A percentile compares a stretch with the other conserved stretches of the same genome.
Conservation (phyloP, 192 early-diverging fungal species). For the Irineochytrium annulatum region DNA sequence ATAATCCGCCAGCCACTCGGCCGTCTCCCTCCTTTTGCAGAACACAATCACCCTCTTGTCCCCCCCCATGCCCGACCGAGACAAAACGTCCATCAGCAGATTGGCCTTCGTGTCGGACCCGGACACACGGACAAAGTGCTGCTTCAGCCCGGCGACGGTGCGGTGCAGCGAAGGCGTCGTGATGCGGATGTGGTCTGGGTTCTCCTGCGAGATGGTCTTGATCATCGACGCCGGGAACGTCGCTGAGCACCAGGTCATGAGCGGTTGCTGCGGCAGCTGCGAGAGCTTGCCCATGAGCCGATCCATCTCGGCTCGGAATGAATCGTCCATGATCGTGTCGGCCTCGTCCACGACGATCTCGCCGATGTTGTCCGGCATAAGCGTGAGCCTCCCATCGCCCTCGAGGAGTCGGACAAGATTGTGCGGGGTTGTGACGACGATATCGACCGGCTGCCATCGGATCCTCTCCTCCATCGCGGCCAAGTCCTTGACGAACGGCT, state of each 20-base stretch:
- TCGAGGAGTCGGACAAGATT: conserved; percentile 59
- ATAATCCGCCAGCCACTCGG: conserved; percentile 19
- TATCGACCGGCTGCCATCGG: conserved; percentile 63
- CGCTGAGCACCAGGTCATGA: conserved; percentile 28
- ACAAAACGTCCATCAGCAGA: conserved; percentile 67
- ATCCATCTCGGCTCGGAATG: conserved; percentile 49
- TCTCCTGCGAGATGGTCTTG: conserved; percentile 46
- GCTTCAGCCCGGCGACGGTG: conserved; percentile 67
- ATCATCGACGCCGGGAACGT: conserved; percentile 62
- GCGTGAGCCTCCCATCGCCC: conserved; percentile 43
- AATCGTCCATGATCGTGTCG: conserved; percentile 82
- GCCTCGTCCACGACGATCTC: conserved; percentile 90
- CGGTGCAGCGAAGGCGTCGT: conserved; percentile 79
- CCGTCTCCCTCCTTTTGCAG: conserved; percentile 64
- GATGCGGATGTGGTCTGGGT: conserved; percentile 54
- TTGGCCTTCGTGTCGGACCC: conserved; percentile 61
- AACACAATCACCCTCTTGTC: conserved; percentile 78
- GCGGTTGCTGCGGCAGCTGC: conserved; percentile 4
- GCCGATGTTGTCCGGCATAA: conserved; percentile 59
- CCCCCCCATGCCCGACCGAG: conserved; percentile 29
- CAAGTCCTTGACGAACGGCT: conserved; percentile 25
- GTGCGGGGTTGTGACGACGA: conserved; percentile 78
- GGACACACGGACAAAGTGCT: conserved; percentile 67
- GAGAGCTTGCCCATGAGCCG: conserved; percentile 40
- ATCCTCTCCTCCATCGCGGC: conserved; percentile 6